Evolutionary conservation across 148 eudicot genomes (phyloP).

Genomic region (Heliosperma pusillum): DNA sequence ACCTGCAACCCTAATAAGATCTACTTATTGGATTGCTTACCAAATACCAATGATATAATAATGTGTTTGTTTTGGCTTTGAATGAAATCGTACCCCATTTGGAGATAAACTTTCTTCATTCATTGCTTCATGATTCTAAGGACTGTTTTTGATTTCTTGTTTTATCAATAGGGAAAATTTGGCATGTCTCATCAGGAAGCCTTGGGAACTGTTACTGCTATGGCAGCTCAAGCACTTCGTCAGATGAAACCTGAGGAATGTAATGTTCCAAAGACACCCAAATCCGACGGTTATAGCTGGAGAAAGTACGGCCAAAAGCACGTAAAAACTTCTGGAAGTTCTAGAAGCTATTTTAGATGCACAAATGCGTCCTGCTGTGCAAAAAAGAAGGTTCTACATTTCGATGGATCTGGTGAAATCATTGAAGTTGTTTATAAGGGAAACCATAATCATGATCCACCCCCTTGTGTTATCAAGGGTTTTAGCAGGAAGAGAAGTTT

Average conservation of each 20-base stretch:
- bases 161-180: no score
- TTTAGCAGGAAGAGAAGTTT: slow-evolving; percentile 35
- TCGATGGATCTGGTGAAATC: slow-evolving; percentile 43
- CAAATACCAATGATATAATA: no score
- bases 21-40: no score
- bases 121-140: no score
- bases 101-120: background rate
- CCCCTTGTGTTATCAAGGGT: slow-evolving; percentile 41
- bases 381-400: slow-evolving; percentile 71
- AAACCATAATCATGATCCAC: slow-evolving; percentile 70
- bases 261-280: slow-evolving; percentile 36
- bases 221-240: slow-evolving; percentile 38
- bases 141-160: no score
- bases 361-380: slow-evolving; percentile 52
- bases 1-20: no score
- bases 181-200: no score
- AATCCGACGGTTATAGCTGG: slow-evolving; percentile 66
- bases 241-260: slow-evolving; percentile 21
- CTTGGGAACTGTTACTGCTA: slow-evolving; percentile 36
- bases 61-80: no score
- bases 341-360: slow-evolving; percentile 78
- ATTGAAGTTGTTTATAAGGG: slow-evolving; percentile 58
- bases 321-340: slow-evolving; percentile 76
- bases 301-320: slow-evolving; percentile 93
- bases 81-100: background rate